Conservation (phyloP, 1,284 basidiomycete species). For the Sporisorium iseilematis-ciliati region DNA sequence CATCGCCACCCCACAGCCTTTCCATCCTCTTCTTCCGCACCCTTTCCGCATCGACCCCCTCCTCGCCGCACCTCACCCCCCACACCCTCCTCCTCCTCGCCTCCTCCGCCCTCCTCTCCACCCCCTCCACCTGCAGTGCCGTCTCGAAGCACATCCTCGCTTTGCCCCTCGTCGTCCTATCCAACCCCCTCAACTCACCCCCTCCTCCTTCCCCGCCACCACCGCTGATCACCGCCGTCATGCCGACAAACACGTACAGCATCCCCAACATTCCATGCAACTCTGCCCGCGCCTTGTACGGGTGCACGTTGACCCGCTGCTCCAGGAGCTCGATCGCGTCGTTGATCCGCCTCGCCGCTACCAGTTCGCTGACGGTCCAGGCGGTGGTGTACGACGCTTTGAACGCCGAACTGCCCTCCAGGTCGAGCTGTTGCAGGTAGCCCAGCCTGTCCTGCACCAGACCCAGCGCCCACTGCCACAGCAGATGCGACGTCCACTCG, state of each 20-base stretch:
- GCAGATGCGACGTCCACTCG: constrained; percentile 32
- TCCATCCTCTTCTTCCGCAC: constrained; percentile 5
- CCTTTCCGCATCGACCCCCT: neutral
- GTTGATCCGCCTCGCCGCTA: constrained; percentile 11
- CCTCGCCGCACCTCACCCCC: constrained; percentile 15
- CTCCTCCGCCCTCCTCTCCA: constrained; percentile 11
- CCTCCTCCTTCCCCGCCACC: neutral
- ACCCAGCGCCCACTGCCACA: constrained; percentile 12
- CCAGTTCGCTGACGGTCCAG: constrained; percentile 33
- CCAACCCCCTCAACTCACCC: constrained; percentile 15
- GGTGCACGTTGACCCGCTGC: constrained; percentile 26
- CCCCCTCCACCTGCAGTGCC: constrained; percentile 9
- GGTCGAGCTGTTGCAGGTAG: constrained; percentile 23
- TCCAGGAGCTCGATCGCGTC: constrained; percentile 40
- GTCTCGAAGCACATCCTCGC: constrained; percentile 29
- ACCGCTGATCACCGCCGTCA: constrained; percentile 9
- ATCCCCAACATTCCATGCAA: constrained; percentile 30
- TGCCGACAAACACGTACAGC: constrained; percentile 35
- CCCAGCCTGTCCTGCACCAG: neutral
- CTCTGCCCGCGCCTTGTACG: constrained; percentile 28
- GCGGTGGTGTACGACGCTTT: constrained; percentile 15
- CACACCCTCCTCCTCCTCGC: constrained; percentile 28
- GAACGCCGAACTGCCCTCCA: constrained; percentile 15
- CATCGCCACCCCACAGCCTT: constrained; percentile 25
- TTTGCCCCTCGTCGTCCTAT: constrained; percentile 25